Conservation (phyloP, 2,329 filamentous ascomycete genomes). For the Aspergillus thermomutatus region DNA sequence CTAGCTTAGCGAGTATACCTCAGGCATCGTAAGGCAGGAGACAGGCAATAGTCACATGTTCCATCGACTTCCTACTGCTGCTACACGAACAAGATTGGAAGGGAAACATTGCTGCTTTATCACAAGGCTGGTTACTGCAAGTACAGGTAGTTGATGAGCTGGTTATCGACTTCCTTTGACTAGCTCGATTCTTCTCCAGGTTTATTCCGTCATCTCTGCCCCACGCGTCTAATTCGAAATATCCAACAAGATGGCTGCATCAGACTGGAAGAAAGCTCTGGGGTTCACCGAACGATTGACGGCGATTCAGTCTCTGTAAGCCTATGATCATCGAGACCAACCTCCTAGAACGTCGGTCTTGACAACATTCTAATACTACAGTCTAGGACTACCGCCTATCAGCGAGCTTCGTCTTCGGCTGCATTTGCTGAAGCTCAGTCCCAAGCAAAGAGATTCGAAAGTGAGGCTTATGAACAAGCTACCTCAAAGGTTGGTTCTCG, state of each 20-base stretch:
- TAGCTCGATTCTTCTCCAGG: not conserved
- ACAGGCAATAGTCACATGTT: not conserved
- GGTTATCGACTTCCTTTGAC: not conserved
- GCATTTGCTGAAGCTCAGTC: slow-evolving; percentile 49
- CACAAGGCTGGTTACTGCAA: not conserved
- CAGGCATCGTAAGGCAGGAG: not conserved
- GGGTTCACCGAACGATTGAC: slow-evolving; percentile 61
- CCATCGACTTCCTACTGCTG: not conserved
- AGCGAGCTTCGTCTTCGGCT: slow-evolving; percentile 43
- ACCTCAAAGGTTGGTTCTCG: slow-evolving; percentile 32
- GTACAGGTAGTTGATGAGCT: not conserved
- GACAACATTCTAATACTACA: slow-evolving; percentile 11
- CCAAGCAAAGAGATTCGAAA: slow-evolving; percentile 64
- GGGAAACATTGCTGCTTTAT: not conserved
- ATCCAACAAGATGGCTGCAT: slow-evolving; percentile 38
- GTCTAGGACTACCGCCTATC: slow-evolving; percentile 48
- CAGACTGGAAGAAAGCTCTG: slow-evolving; percentile 51
- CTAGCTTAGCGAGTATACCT: not conserved
- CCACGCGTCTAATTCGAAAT: slow-evolving; percentile 5
- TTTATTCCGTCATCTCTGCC: slow-evolving; percentile 23
- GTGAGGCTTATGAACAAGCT: slow-evolving; percentile 36
- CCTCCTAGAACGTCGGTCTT: not conserved
- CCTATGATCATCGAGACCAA: slow-evolving; percentile 4
- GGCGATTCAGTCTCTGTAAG: slow-evolving; percentile 62
- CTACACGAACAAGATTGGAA: not conserved